Percentiles rank a stretch among this genome's conserved stretches.
These are phyloP conservation scores for Phascolomyces articulosus DNA, from an alignment of 371 early-diverging fungal species.

Conservation along the genomic window DNA sequence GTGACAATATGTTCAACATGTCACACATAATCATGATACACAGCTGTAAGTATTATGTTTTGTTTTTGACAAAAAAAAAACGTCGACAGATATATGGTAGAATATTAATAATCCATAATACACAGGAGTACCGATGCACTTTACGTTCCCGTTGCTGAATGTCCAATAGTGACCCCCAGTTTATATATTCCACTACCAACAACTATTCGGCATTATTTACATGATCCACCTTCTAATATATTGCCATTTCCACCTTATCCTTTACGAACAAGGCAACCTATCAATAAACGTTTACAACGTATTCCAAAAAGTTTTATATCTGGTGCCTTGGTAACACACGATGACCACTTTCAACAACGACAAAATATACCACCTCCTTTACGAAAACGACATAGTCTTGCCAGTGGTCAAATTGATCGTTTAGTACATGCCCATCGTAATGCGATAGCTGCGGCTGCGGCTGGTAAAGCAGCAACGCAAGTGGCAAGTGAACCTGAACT, in stretches of 20 bases:
- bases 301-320: neutral
- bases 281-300: conserved; percentile 1
- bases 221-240: neutral
- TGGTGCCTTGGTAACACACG: neutral
- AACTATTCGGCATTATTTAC: neutral
- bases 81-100: too few relatives aligned
- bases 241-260: neutral
- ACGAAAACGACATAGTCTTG: conserved; percentile 9
- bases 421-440: conserved; percentile 1
- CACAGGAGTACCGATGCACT: conserved; percentile 5
- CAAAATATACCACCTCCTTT: neutral
- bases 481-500: neutral
- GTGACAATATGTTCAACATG: too few relatives aligned
- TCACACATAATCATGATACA: neutral
- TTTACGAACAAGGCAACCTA: conserved; percentile 5
- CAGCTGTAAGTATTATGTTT: neutral
- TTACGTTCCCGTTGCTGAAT: conserved; percentile 1
- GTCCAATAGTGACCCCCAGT: conserved; percentile 3
- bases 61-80: neutral
- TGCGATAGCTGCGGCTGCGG: neutral
- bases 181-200: conserved; percentile 8
- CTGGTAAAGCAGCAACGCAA: neutral
- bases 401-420: conserved; percentile 10
- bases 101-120: too few relatives aligned
- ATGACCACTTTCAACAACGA: neutral